Base-by-base conservation (phyloP, 2,329 filamentous ascomycete genomes). In the Sclerotinia spermophila region DNA sequence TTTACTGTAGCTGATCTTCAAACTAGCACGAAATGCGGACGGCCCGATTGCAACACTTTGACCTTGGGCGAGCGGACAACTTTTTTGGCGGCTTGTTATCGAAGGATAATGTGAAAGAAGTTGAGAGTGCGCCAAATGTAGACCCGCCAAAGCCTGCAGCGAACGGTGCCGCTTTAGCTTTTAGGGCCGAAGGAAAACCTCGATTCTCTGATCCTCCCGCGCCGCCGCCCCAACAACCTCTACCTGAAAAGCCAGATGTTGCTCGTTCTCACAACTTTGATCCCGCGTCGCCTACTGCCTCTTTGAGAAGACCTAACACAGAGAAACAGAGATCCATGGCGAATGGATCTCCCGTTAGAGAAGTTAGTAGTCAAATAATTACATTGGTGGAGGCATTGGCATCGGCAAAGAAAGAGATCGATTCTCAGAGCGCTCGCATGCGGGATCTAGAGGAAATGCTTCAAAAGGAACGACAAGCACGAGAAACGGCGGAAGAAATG, bases 191-290 rank as follows among this genome's bases (percentile, higher is more conserved):
- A 77, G 84, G 90, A 55, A 95, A 96, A 77, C 88, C 92, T 6
- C 88, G 94, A 67, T 98, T 97, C 79, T 96, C 93, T 1, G 94
- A 97, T 71, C 95, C 95, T 66, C 95, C 95, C 5, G 95, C 94
- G 33, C 95, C 95, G 11, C 95, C 95, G 38, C 95, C 95, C 40
- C 94, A 97, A 76, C 94, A 97, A 76, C 95, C 95, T 21, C 84
- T 98, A 8, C 95, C 95, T 1, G 94, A 97, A 79, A 97, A 97
- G 80, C 95, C 95, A 0, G 93, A 97, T 80, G 88, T 86, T 24
- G 84, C 81, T 71, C 85, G 82, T 76, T 81, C 79, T 58, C 81
- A 82, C 44, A 81, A 81, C 33, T 77, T 86, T 0, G 64, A 71
- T 59, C 55, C 64, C 30, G 45, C 53, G 4, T 68, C 89, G 58